A percentile compares a stretch with the other conserved stretches of the same genome.
These are phyloP conservation scores for Lactifluus pinguis DNA, from an alignment of 768 basidiomycete genomes.

Conservation along the genomic window DNA sequence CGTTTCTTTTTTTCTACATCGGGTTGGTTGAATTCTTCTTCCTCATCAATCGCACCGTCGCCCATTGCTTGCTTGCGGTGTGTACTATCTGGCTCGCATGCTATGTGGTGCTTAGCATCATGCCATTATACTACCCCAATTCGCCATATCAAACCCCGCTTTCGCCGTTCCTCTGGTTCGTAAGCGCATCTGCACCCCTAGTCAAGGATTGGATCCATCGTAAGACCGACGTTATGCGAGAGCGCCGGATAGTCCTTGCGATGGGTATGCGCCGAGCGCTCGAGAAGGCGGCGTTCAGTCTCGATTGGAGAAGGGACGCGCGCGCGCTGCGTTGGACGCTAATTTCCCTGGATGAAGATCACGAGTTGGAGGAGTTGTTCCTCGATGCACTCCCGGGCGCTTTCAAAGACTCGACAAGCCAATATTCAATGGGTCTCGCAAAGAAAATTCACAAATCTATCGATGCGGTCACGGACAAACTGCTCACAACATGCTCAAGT, in stretches of 20 bases:
- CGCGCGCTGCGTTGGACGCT: neutral
- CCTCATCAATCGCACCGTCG: neutral
- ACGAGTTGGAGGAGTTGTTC: neutral
- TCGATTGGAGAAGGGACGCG: neutral
- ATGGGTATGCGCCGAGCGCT: neutral
- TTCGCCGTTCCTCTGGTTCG: neutral
- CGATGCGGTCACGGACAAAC: too few relatives aligned
- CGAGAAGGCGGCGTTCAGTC: neutral
- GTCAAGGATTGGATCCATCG: neutral
- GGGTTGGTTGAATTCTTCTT: neutral
- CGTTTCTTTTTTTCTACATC: neutral
- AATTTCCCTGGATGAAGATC: neutral
- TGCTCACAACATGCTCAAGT: neutral
- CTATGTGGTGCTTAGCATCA: neutral
- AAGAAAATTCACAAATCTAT: neutral
- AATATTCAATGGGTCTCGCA: neutral
- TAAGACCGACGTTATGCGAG: neutral
- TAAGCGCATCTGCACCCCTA: neutral
- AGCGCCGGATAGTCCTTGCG: neutral
- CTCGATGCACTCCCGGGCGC: neutral
- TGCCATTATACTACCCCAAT: neutral
- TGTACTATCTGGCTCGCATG: neutral
- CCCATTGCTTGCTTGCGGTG: neutral
- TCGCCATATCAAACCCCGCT: neutral
- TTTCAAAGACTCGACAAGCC: neutral